These are phyloP conservation scores for Phallus indusiatus DNA, from an alignment of 768 basidiomycete genomes.

Conservation along the genomic window DNA sequence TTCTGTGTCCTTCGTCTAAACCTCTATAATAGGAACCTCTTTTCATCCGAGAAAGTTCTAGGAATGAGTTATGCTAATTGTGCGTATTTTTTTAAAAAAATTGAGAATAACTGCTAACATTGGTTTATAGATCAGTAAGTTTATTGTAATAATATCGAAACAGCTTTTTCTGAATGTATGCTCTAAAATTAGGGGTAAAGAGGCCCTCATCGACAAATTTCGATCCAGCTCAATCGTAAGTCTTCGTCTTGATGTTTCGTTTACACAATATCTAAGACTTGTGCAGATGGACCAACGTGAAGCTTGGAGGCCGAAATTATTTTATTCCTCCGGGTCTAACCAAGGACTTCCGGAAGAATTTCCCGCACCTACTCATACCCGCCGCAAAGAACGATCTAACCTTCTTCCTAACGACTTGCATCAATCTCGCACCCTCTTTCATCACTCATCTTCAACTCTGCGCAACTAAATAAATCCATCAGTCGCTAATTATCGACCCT, in stretches of 20 bases:
- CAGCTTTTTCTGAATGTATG: background rate
- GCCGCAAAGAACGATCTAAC: slow-evolving; percentile 79
- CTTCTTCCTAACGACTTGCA: slow-evolving; percentile 15
- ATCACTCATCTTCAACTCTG: background rate
- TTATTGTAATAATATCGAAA: background rate
- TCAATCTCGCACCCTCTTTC: slow-evolving; percentile 5
- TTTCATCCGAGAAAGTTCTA: slow-evolving; percentile 81
- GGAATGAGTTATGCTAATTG: slow-evolving; percentile 92
- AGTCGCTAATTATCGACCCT: background rate
- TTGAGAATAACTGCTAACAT: background rate
- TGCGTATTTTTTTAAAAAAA: slow-evolving; percentile 29
- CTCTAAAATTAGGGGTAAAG: slow-evolving; percentile 58
- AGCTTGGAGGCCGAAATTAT: slow-evolving; percentile 78
- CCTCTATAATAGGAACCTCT: slow-evolving; percentile 65
- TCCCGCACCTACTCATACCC: slow-evolving; percentile 70
- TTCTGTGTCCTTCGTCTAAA: background rate
- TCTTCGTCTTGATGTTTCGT: background rate
- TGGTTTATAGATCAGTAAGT: slow-evolving; percentile 1
- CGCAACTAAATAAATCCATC: background rate
- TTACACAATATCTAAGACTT: background rate
- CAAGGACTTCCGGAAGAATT: slow-evolving; percentile 75
- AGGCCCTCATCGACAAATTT: slow-evolving; percentile 86
- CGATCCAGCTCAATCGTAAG: slow-evolving; percentile 6
- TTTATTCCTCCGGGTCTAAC: slow-evolving; percentile 61
- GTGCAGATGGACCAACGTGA: slow-evolving; percentile 70